Conservation (phyloP, 768 basidiomycete genomes). For the Lactifluus echinatus region DNA sequence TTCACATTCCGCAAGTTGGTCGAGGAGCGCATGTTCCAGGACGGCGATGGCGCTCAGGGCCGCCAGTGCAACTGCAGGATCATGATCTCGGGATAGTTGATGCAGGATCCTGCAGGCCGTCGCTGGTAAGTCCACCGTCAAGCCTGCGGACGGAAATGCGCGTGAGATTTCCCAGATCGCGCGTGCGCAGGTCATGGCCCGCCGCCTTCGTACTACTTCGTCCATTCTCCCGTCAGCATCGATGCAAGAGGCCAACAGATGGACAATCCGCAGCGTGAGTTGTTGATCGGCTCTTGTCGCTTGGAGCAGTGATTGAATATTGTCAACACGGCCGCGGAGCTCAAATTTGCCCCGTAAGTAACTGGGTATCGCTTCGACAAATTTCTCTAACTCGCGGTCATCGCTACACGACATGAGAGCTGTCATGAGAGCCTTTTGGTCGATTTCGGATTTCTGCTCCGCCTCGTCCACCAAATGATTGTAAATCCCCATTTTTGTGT, state of each 20-base stretch:
- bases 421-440: neutral
- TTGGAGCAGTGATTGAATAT: neutral
- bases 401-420: neutral
- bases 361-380: neutral
- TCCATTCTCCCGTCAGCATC: constrained; percentile 4
- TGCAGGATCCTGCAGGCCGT: neutral
- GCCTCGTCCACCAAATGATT: neutral
- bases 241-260: constrained; percentile 1
- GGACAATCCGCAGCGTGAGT: neutral
- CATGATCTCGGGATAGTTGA: neutral
- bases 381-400: neutral
- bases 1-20: neutral
- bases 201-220: neutral
- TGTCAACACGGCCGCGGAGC: neutral
- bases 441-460: neutral
- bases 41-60: neutral
- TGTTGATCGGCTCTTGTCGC: neutral
- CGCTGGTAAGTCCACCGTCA: neutral
- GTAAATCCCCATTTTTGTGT: neutral
- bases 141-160: neutral
- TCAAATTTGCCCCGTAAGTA: neutral
- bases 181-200: constrained; percentile 9
- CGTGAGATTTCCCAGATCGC: constrained; percentile 6
- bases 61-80: neutral
- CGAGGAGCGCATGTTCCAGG: neutral